These are phyloP conservation scores for Hygrocybe punicea DNA, from an alignment of 768 basidiomycete genomes.

Conservation along the genomic window DNA sequence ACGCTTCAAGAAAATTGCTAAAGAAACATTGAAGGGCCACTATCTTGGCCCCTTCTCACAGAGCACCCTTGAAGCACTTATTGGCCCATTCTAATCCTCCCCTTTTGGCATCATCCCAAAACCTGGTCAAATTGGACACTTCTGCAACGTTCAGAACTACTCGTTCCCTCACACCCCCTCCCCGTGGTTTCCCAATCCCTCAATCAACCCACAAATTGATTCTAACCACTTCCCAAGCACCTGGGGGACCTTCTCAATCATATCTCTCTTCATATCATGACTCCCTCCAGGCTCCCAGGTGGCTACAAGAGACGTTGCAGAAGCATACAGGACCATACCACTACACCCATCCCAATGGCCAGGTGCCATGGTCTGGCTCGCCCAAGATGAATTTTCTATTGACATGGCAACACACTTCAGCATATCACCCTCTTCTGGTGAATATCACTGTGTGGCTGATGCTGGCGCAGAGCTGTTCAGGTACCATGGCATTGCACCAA, in stretches of 20 bases:
- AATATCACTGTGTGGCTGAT: conserved; percentile 26
- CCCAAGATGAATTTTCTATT: conserved; percentile 20
- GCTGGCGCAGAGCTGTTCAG: conserved; percentile 23
- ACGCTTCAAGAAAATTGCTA: background rate
- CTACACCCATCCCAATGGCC: conserved; percentile 39
- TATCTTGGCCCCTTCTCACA: conserved; percentile 15
- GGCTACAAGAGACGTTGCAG: conserved; percentile 28
- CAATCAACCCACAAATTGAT: conserved; percentile 25
- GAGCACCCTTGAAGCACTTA: background rate
- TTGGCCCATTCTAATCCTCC: conserved; percentile 19
- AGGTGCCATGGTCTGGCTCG: conserved; percentile 23
- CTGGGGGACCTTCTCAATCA: conserved; percentile 29
- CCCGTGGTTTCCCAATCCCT: conserved; percentile 8
- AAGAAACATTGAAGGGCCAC: background rate
- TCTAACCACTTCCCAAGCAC: conserved; percentile 25
- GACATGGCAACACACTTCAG: conserved; percentile 28
- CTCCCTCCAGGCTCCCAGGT: conserved; percentile 33
- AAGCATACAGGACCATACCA: conserved; percentile 33
- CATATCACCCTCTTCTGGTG: conserved; percentile 16
- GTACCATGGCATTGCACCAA: conserved; percentile 23
- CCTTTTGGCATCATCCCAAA: conserved; percentile 19
- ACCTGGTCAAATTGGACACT: conserved; percentile 12
- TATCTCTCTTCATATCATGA: conserved; percentile 16
- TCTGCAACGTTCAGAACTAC: conserved; percentile 17
- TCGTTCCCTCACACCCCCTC: conserved; percentile 15